Base-by-base conservation (phyloP, 2,329 filamentous ascomycete species). In the Colletotrichum musicola region DNA sequence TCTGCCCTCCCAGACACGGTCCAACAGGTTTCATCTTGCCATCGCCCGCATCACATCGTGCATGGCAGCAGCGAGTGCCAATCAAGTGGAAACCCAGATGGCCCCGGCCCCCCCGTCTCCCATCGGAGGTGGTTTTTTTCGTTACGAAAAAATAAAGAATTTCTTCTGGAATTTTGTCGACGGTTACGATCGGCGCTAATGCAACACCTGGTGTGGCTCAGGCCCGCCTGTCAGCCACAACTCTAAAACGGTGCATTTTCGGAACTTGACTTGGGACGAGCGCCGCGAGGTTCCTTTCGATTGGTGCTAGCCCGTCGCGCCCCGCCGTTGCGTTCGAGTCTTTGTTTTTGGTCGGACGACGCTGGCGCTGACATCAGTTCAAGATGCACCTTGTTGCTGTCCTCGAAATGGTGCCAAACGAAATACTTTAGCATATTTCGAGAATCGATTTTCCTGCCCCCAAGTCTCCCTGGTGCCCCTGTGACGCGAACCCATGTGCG, bases 221-320 rank as follows among this genome's bases (percentile, higher is more conserved):
- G 51, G 57, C 63, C 56, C 63, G 63, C 14, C 42, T 56, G 57
- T 68, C 67, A 69, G 67, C 67, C 67, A 69, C 67, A 69, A 69
- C 63, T 67, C 47, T 69, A 69, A 69, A 68, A 64, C 62, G 62
- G 62, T 54, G 54, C 61, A 59, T 68, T 54, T 40, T 68, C 62
- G 55, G 61, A 22, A 38, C 65, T 54, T 25, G 18, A 60, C 30
- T 60, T 64, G 50, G 55, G 54, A 60, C 42, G 42, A 60, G 38
- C 59, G 30, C 30, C 30, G 9, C 30, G 30, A 35, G 9, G 30
- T 18, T 44, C 59, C 14, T 12, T 16, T 12, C 30, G 30, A 35
- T 35, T 35, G 30, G 30, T 35, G 30, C 30, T 3, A 35, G 57
- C 18, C 20, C 14, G 44, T 18, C 38, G 47, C 38, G 47, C 47